Evolutionary conservation across 768 basidiomycete species (phyloP).

Genomic region (Leccinellum albellum): DNA sequence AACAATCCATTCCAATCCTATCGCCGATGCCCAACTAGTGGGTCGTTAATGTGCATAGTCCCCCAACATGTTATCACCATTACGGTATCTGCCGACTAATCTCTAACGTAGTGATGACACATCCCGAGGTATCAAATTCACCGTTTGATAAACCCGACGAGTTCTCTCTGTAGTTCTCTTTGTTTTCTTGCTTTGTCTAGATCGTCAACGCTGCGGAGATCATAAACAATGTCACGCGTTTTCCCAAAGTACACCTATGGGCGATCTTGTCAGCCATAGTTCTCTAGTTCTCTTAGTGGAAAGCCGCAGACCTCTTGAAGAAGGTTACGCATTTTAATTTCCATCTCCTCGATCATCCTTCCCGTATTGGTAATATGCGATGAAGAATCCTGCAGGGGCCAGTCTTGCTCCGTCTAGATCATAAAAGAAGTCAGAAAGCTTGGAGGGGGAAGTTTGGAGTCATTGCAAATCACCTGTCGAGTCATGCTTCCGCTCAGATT

Average conservation of each 20-base stretch:
- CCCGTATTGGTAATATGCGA: constrained; percentile 95
- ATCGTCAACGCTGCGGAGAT: constrained; percentile 84
- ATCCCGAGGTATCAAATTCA: constrained; percentile 28
- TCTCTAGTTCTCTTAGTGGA: background rate
- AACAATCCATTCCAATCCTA: constrained; percentile 92
- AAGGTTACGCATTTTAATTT: constrained; percentile 97
- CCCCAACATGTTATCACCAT: background rate
- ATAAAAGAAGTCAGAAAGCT: constrained; percentile 4
- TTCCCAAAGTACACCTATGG: constrained; percentile 89
- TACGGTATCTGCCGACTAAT: constrained; percentile 1
- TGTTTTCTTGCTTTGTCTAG: constrained; percentile 78
- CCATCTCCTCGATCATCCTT: constrained; percentile 96
- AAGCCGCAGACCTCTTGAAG: constrained; percentile 66
- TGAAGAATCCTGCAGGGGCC: constrained; percentile 69
- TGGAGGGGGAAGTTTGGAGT: constrained; percentile 4
- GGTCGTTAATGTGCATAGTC: constrained; percentile 22
- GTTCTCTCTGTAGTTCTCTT: constrained; percentile 85
- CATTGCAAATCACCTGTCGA: constrained; percentile 64
- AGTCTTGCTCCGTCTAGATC: constrained; percentile 81
- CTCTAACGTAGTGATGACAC: constrained; percentile 9
- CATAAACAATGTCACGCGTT: constrained; percentile 91
- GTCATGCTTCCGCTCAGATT: constrained; percentile 96
- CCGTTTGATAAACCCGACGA: constrained; percentile 82
- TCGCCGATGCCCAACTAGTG: constrained; percentile 65
- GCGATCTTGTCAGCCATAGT: constrained; percentile 8